phyloP scores from a whole-genome alignment of 2,329 filamentous ascomycete species.

The Cladophialophora chaetospira region DNA sequence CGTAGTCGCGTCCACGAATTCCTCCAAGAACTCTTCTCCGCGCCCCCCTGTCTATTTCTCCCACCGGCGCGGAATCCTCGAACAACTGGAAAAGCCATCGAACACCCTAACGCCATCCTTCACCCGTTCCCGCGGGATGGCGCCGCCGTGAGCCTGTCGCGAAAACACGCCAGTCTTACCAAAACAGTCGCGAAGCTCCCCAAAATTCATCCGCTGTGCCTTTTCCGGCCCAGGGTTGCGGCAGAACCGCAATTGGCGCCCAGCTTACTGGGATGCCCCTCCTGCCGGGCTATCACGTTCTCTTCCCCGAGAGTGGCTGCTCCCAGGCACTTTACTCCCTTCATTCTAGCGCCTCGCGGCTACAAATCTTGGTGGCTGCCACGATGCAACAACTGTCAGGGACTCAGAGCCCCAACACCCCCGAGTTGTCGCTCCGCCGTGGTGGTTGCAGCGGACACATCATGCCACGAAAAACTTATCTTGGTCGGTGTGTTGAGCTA shows the following conservation, averaged over 20 bases:
- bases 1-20: neutral
- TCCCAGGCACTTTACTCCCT: slow-evolving; percentile 7
- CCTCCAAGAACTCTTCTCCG: slow-evolving; percentile 4
- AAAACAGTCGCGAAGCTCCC: neutral
- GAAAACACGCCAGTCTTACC: slow-evolving; percentile 14
- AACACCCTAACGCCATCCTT: slow-evolving; percentile 17
- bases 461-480: too few species aligned
- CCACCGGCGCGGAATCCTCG: slow-evolving; percentile 4
- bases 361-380: slow-evolving; percentile 14
- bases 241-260: slow-evolving; percentile 5
- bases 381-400: slow-evolving; percentile 11
- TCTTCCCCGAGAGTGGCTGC: slow-evolving; percentile 22
- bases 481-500: neutral
- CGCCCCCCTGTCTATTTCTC: neutral
- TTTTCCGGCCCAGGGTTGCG: slow-evolving; percentile 5
- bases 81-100: slow-evolving; percentile 19
- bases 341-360: slow-evolving; percentile 9
- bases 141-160: slow-evolving; percentile 19
- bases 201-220: neutral
- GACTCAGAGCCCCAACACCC: slow-evolving; percentile 2
- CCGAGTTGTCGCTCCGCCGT: neutral
- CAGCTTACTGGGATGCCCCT: slow-evolving; percentile 3
- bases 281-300: slow-evolving; percentile 8
- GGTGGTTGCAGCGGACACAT: neutral
- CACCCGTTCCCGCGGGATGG: slow-evolving; percentile 22